Percentiles rank a stretch among this genome's conserved stretches.
phyloP scores from a whole-genome alignment of 129 eudicot genomes.

The Flaveria trinervia region DNA sequence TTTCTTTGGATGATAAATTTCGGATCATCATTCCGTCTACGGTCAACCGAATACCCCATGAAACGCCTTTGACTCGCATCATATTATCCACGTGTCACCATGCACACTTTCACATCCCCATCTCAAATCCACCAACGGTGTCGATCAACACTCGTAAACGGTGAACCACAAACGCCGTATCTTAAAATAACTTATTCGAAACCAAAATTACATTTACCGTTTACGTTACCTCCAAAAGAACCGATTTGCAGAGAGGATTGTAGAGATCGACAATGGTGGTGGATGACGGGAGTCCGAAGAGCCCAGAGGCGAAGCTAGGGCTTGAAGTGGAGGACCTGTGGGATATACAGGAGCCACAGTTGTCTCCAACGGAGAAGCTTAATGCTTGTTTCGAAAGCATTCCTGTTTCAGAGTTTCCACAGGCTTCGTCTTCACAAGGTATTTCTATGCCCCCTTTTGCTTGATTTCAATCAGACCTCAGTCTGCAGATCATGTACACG shows the following conservation, averaged over 20 bases:
- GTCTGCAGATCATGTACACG: not conserved
- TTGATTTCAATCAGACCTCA: not conserved
- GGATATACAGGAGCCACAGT: slow-evolving; percentile 81
- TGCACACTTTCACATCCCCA: not conserved
- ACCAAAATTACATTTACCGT: not conserved
- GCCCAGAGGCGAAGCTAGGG: slow-evolving; percentile 92
- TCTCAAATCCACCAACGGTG: slow-evolving; percentile 24
- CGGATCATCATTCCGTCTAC: slow-evolving; percentile 20
- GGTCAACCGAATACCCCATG: slow-evolving; percentile 23
- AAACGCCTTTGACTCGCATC: slow-evolving; percentile 23
- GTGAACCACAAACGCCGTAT: slow-evolving; percentile 7
- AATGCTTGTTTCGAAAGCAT: slow-evolving; percentile 91
- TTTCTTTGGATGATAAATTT: not conserved
- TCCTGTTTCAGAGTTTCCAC: slow-evolving; percentile 89
- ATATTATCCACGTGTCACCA: slow-evolving; percentile 32
- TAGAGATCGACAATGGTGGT: slow-evolving; percentile 29
- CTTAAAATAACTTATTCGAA: slow-evolving; percentile 9
- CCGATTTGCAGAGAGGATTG: slow-evolving; percentile 17
- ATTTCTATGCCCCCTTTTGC: not conserved
- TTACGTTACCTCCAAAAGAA: slow-evolving; percentile 27
- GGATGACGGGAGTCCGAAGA: slow-evolving; percentile 56
- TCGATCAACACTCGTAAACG: not conserved
- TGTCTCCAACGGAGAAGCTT: slow-evolving; percentile 87
- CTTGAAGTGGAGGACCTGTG: slow-evolving; percentile 85
- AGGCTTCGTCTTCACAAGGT: slow-evolving; percentile 75